Evolutionary conservation across 768 basidiomycete species (phyloP).

Genomic region (Strobilomyces confusus): DNA sequence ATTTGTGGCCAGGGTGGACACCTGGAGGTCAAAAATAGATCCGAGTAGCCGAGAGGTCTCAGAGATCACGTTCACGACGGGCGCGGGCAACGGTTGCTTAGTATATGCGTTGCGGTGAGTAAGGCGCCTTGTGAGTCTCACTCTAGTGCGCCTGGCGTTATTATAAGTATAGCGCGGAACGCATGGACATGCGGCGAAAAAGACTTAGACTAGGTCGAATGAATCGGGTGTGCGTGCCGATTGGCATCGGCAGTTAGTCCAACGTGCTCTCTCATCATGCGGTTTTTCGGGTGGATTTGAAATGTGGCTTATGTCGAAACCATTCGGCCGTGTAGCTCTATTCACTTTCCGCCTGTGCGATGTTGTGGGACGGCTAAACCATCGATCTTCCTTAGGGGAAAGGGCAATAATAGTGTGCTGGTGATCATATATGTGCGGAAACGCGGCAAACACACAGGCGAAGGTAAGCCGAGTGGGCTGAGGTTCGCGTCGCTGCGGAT

Average conservation of each 20-base stretch:
- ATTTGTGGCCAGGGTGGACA: not conserved
- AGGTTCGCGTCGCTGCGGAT: not conserved
- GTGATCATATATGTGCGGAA: not conserved
- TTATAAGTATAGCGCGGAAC: not conserved
- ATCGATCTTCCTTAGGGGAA: too few relatives aligned
- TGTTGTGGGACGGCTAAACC: too few relatives aligned
- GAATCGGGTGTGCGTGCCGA: slow-evolving; percentile 12
- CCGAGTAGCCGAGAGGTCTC: not conserved
- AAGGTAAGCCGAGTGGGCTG: not conserved
- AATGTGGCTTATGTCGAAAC: too few relatives aligned
- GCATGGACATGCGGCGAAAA: slow-evolving; percentile 23
- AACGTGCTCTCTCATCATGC: not conserved
- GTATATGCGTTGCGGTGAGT: not conserved
- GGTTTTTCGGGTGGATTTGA: not conserved
- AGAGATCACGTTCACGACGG: not conserved
- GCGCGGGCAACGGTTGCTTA: not conserved
- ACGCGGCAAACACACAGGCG: slow-evolving; percentile 9
- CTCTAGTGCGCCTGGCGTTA: not conserved
- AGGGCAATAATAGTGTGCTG: not conserved
- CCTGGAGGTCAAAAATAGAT: not conserved
- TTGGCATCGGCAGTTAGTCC: slow-evolving; percentile 16
- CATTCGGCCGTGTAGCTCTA: not conserved
- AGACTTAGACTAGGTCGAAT: slow-evolving; percentile 11
- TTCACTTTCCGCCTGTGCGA: too few relatives aligned
- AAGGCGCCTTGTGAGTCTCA: not conserved